These are phyloP conservation scores for Gracilaria domingensis DNA, from an alignment of 23 red algal genomes.

Conservation along the genomic window DNA sequence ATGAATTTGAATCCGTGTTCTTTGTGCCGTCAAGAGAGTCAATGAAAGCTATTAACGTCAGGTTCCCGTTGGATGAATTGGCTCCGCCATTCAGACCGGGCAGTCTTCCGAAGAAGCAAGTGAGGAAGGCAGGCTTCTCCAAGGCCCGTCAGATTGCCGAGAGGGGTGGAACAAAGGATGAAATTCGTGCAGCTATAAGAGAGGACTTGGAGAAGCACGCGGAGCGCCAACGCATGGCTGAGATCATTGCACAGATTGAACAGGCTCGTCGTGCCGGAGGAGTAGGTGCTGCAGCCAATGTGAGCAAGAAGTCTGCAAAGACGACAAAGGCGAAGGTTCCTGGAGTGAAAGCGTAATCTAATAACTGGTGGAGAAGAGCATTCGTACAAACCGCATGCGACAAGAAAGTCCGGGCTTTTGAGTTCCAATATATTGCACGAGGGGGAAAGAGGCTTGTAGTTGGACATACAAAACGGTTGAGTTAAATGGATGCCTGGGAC, in stretches of 20 bases:
- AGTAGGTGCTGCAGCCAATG: background rate
- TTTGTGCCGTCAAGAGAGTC: slow-evolving; percentile 93
- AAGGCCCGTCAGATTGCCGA: slow-evolving; percentile 79
- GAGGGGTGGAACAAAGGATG: slow-evolving; percentile 76
- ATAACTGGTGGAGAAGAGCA: background rate
- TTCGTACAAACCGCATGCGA: background rate
- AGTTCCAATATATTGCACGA: background rate
- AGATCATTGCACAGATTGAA: slow-evolving; percentile 75
- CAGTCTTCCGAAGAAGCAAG: slow-evolving; percentile 8
- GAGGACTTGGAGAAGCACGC: slow-evolving; percentile 67
- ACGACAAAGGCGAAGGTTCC: background rate
- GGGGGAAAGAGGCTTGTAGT: background rate
- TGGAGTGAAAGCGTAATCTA: slow-evolving; percentile 4
- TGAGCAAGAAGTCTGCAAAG: slow-evolving; percentile 1
- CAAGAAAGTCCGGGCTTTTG: background rate
- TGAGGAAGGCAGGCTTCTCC: slow-evolving; percentile 64
- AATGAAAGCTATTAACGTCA: slow-evolving; percentile 77
- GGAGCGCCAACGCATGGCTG: slow-evolving; percentile 69
- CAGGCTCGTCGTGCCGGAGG: slow-evolving; percentile 54
- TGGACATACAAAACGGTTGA: background rate
- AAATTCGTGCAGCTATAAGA: slow-evolving; percentile 77
- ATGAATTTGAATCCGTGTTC: slow-evolving; percentile 89
- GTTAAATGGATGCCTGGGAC: background rate
- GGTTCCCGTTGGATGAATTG: slow-evolving; percentile 91
- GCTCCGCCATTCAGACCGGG: slow-evolving; percentile 32